Evolutionary conservation across 345 rosid genomes (phyloP).

Genomic region (Euphorbia peplus): DNA sequence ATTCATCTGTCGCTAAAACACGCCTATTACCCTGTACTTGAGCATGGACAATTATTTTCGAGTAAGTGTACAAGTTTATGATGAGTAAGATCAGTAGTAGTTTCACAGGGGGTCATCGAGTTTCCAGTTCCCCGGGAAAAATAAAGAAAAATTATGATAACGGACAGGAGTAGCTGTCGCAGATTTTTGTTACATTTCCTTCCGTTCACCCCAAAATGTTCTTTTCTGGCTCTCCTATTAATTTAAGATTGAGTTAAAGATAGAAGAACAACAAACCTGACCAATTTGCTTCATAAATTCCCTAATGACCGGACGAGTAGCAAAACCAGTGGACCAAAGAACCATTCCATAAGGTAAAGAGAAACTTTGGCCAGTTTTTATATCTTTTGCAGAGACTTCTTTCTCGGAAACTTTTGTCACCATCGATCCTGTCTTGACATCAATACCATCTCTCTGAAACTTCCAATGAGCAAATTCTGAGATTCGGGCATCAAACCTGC

Average conservation of each 20-base stretch:
- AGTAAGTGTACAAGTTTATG: not conserved
- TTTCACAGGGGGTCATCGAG: too few relatives aligned
- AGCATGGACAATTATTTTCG: not conserved
- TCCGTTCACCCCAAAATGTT: too few relatives aligned
- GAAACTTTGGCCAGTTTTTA: slow-evolving; percentile 35
- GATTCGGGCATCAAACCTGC: slow-evolving; percentile 78
- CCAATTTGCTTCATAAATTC: slow-evolving; percentile 81
- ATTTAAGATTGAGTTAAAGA: too few relatives aligned
- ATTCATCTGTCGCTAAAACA: slow-evolving; percentile 72
- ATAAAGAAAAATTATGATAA: too few relatives aligned
- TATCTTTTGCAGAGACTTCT: slow-evolving; percentile 59
- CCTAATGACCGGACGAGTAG: slow-evolving; percentile 56
- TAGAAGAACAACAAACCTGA: slow-evolving; percentile 37
- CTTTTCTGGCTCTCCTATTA: too few relatives aligned
- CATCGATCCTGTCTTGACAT: slow-evolving; percentile 65
- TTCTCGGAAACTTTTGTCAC: slow-evolving; percentile 58
- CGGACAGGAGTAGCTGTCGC: too few relatives aligned
- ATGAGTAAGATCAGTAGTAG: too few relatives aligned
- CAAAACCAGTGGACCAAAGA: slow-evolving; percentile 86
- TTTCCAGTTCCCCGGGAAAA: too few relatives aligned
- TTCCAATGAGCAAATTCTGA: slow-evolving; percentile 58
- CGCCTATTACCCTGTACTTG: slow-evolving; percentile 49
- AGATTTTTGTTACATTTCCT: too few relatives aligned
- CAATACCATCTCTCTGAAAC: slow-evolving; percentile 63
- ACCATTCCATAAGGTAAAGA: slow-evolving; percentile 75